Percentiles rank a stretch among this genome's conserved stretches.
Conservation (phyloP, 768 basidiomycete genomes). For the Calocera cornea region DNA sequence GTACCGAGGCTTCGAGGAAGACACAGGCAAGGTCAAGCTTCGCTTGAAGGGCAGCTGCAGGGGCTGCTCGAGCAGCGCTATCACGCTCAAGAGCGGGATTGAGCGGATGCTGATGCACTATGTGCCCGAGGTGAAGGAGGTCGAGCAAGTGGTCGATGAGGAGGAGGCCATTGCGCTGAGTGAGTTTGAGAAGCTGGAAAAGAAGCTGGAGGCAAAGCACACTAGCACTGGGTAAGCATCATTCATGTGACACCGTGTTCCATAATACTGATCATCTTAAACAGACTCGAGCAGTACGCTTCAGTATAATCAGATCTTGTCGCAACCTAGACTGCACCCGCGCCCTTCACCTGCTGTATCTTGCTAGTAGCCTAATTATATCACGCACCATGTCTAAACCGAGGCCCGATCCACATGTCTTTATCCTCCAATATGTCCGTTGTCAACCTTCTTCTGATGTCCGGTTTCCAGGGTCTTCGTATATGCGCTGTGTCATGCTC, state of each 20-base stretch:
- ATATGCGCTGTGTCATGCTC: neutral
- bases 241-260: neutral
- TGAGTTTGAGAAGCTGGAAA: conserved; percentile 81
- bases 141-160: conserved; percentile 79
- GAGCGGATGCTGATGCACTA: conserved; percentile 99
- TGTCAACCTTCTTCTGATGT: neutral
- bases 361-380: neutral
- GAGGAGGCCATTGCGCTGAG: conserved; percentile 77
- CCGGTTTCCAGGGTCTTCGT: neutral
- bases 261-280: neutral
- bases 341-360: neutral
- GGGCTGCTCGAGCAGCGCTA: conserved; percentile 85
- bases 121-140: conserved; percentile 86
- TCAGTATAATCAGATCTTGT: neutral
- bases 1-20: conserved; percentile 79
- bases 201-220: conserved; percentile 39
- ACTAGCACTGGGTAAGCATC: conserved; percentile 11
- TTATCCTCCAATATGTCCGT: too few species aligned
- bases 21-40: conserved; percentile 61
- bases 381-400: neutral
- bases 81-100: conserved; percentile 92
- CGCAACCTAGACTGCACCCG: neutral
- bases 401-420: too few species aligned
- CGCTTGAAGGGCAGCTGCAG: conserved; percentile 95
- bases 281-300: neutral